These are phyloP conservation scores for Aristolochia contorta DNA, from an alignment of 164 flowering plant genomes.

Conservation along the genomic window DNA sequence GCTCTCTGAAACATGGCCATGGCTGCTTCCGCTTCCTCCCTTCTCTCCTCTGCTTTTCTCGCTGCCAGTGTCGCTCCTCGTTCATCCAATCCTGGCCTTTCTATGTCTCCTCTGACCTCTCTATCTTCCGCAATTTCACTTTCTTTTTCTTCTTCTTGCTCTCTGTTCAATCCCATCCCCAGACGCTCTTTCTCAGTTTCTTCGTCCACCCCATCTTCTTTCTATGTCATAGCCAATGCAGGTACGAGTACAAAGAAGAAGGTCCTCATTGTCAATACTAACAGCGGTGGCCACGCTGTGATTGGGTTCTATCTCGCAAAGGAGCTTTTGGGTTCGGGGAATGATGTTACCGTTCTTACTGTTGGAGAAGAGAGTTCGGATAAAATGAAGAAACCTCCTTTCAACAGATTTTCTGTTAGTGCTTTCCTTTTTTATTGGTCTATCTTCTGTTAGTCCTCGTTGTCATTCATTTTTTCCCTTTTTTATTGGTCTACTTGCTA, in stretches of 20 bases:
- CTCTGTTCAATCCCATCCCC: neutral
- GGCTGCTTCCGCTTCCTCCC: slow-evolving; percentile 41
- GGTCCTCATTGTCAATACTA: slow-evolving; percentile 83
- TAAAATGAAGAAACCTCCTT: slow-evolving; percentile 98
- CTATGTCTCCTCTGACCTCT: slow-evolving; percentile 13
- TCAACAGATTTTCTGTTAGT: slow-evolving; percentile 75
- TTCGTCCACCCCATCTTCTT: slow-evolving; percentile 4
- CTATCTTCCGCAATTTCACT: slow-evolving; percentile 26
- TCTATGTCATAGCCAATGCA: slow-evolving; percentile 21
- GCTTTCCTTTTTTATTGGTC: neutral
- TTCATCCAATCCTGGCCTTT: slow-evolving; percentile 16
- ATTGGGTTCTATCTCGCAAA: slow-evolving; percentile 92
- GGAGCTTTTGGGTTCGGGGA: slow-evolving; percentile 82
- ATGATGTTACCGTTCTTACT: slow-evolving; percentile 77
- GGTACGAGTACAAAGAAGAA: slow-evolving; percentile 56
- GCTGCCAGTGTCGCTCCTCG: slow-evolving; percentile 16
- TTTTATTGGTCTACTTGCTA: neutral
- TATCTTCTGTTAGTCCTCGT: no score
- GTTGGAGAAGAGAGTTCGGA: slow-evolving; percentile 86
- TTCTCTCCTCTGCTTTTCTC: slow-evolving; percentile 21
- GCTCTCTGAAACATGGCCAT: slow-evolving; percentile 13
- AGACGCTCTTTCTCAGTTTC: neutral
- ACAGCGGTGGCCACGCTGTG: slow-evolving; percentile 93
- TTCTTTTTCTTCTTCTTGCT: slow-evolving; percentile 24
- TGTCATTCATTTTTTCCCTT: neutral